These are phyloP conservation scores for Phytophthora cactorum DNA, from an alignment of 352 stramenopile species.

Conservation along the genomic window DNA sequence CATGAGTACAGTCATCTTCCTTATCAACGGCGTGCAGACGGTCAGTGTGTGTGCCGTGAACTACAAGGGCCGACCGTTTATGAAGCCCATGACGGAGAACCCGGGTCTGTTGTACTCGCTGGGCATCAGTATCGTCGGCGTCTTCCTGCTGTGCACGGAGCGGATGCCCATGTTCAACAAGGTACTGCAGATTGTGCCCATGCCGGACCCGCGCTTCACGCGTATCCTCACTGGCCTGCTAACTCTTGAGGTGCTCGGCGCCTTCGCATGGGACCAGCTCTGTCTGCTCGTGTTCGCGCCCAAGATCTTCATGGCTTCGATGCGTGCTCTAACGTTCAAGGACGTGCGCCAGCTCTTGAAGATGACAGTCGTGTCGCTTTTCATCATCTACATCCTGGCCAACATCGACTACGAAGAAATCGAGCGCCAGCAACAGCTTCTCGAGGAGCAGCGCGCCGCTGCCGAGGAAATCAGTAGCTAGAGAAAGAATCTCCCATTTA, in stretches of 20 bases:
- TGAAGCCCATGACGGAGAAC: constrained; percentile 98
- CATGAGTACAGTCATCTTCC: constrained; percentile 98
- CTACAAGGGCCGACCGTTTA: constrained; percentile 98
- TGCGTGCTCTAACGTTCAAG: constrained; percentile 78
- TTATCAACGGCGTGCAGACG: constrained; percentile 94
- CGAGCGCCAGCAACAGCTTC: constrained; percentile 84
- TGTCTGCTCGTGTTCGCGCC: constrained; percentile 86
- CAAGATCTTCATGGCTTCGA: constrained; percentile 86
- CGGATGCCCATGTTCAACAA: constrained; percentile 93
- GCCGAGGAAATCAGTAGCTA: constrained; percentile 55
- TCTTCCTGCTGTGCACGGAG: constrained; percentile 93
- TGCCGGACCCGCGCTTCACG: constrained; percentile 88
- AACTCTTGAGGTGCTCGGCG: constrained; percentile 84
- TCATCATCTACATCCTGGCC: constrained; percentile 87
- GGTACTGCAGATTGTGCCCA: constrained; percentile 92
- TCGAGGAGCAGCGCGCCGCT: constrained; percentile 59
- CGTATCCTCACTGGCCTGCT: constrained; percentile 82
- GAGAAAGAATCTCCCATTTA: constrained; percentile 8
- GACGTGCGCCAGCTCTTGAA: constrained; percentile 85
- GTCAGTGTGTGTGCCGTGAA: constrained; percentile 99
- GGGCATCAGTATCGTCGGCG: constrained; percentile 82
- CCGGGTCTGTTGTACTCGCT: constrained; percentile 94
- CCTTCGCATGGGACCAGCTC: constrained; percentile 88
- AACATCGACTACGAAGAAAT: constrained; percentile 93
- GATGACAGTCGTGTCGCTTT: constrained; percentile 82